Conservation (phyloP, 306 rosid genomes). For the Boehmeria nivea region DNA sequence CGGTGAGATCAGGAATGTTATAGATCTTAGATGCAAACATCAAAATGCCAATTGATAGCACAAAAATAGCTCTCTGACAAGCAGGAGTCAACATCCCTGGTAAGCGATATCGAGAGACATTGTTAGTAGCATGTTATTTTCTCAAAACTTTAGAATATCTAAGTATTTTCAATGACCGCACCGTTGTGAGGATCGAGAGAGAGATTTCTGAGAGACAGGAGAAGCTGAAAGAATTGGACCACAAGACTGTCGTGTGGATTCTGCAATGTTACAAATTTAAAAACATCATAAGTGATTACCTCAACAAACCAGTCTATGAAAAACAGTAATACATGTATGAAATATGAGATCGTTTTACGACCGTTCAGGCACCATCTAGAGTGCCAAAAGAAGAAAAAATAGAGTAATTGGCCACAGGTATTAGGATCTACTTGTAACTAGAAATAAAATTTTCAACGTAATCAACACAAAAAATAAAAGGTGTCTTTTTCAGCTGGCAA, state of each 20-base stretch:
- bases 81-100: conserved; percentile 64
- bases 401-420: no score
- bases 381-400: no score
- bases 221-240: conserved; percentile 77
- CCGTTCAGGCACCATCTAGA: no score
- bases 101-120: conserved; percentile 16
- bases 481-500: no score
- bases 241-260: conserved; percentile 55
- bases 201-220: conserved; percentile 65
- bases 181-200: conserved; percentile 67
- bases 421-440: no score
- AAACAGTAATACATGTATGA: no score
- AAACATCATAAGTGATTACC: conserved; percentile 11
- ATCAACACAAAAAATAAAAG: no score
- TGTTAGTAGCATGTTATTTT: conserved; percentile 1
- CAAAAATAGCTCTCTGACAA: conserved; percentile 64
- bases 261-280: conserved; percentile 41
- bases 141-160: conserved; percentile 5
- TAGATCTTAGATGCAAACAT: conserved; percentile 63
- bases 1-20: conserved; percentile 72
- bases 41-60: conserved; percentile 73
- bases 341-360: no score
- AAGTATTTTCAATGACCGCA: conserved; percentile 22
- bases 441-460: no score
- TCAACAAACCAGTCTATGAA: no score